These are phyloP conservation scores for Helichrysum umbraculigerum DNA, from an alignment of 129 eudicot genomes.

Conservation along the genomic window DNA sequence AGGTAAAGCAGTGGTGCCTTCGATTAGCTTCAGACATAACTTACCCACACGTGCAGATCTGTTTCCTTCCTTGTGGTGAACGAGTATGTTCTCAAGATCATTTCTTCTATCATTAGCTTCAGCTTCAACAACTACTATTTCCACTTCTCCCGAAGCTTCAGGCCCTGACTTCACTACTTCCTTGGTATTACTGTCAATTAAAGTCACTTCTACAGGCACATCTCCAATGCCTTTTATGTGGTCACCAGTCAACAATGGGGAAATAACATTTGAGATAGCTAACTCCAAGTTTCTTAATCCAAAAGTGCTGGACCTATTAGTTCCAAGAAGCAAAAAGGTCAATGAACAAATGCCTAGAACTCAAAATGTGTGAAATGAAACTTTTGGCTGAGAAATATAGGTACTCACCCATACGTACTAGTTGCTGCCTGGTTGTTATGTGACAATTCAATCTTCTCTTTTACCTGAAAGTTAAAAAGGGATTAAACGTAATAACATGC, in stretches of 20 bases:
- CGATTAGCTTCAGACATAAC: slow-evolving; percentile 39
- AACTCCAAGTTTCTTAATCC: slow-evolving; percentile 62
- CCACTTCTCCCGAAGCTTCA: slow-evolving; percentile 68
- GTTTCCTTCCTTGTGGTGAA: slow-evolving; percentile 57
- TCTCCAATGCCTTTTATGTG: slow-evolving; percentile 63
- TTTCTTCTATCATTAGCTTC: slow-evolving; percentile 54
- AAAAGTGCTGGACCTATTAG: slow-evolving; percentile 36
- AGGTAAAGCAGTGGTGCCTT: slow-evolving; percentile 57
- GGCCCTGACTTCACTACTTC: slow-evolving; percentile 55
- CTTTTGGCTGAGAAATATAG: neutral
- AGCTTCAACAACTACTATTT: slow-evolving; percentile 75
- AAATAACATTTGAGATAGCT: slow-evolving; percentile 47
- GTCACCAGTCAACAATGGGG: slow-evolving; percentile 64
- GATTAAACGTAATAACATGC: no score
- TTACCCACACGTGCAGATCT: slow-evolving; percentile 56
- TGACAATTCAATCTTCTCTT: slow-evolving; percentile 62
- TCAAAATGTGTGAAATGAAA: neutral
- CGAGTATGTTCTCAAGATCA: slow-evolving; percentile 43
- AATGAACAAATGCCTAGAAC: neutral
- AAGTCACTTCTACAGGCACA: slow-evolving; percentile 41
- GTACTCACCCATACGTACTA: slow-evolving; percentile 44
- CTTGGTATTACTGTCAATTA: slow-evolving; percentile 55
- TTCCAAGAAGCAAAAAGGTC: slow-evolving; percentile 39
- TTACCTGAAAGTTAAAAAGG: slow-evolving; percentile 38
- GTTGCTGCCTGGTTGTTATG: slow-evolving; percentile 34